Base-by-base conservation (phyloP, 129 eudicot species). In the Logfia minima region DNA sequence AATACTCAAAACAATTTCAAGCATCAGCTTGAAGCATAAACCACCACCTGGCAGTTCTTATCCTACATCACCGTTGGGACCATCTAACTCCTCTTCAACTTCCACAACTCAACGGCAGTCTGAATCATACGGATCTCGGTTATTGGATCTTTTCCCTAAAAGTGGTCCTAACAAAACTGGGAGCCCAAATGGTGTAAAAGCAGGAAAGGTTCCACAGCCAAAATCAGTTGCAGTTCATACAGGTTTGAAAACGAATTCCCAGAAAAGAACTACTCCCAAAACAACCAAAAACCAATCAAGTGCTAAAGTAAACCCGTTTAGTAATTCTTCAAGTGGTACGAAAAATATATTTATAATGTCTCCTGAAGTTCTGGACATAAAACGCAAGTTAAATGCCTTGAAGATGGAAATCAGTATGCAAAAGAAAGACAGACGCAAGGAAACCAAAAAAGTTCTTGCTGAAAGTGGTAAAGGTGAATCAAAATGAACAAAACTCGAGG, bases 301-400 rank as follows among this genome's bases (percentile, higher is more conserved):
- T 39, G 66, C 8, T 58, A 59, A 58, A 58, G 76, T 16, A 68
- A 77, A 41, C 59, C 17, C 45, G 8, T 37, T 18, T 21, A 52
- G 43, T 16, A 52, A 7, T 53, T 28, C 66, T 52, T 72, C 45
- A 37, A 75, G 32, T 31, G 56, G 65, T 32, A 52, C 16, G n/a
- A 37, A 59, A 59, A 68, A 62, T 31, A 34, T 81, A 3, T 23
- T 29, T 68, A 8, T 75, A 48, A 61, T 68, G 11, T 81, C 80
- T 59, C 76, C 80, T 24, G 80, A 81, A 81, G 19, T 81, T 61
- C 18, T 81, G 71, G 84, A 81, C 71, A 41, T 81, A 16, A 75
- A 81, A 75, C 76, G 84, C 68, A 81, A 81, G 41, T 26, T 81
- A 75, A 45, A 68, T 28, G 84, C 80, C 39, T 62, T 81, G 66